These are phyloP conservation scores for Mortierella sp. DNA, from an alignment of 371 early-diverging fungal species.

Conservation along the genomic window DNA sequence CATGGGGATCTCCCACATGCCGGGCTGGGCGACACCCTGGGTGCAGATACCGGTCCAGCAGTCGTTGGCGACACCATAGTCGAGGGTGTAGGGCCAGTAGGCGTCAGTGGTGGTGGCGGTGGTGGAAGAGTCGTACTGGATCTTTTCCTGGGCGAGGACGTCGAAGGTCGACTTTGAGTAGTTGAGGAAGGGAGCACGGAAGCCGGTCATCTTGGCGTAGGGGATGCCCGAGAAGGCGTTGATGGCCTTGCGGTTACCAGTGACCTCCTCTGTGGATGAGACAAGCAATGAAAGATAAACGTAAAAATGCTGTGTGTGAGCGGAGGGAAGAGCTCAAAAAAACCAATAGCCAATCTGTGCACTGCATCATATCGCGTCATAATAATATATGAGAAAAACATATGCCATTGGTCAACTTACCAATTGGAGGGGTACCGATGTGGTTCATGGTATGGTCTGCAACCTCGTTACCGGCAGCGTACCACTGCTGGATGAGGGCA, in stretches of 20 bases:
- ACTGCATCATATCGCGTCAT: background rate
- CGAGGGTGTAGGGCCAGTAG: conserved; percentile 85
- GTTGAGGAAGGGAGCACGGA: conserved; percentile 82
- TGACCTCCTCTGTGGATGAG: conserved; percentile 64
- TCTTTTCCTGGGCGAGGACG: conserved; percentile 70
- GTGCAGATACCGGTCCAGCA: conserved; percentile 77
- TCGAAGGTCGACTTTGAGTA: conserved; percentile 71
- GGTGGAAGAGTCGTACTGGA: conserved; percentile 77
- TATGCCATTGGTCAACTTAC: conserved; percentile 19
- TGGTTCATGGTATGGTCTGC: conserved; percentile 80
- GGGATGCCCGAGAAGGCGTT: conserved; percentile 77
- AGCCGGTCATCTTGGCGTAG: conserved; percentile 74
- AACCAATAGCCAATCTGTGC: background rate
- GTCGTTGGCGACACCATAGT: conserved; percentile 79
- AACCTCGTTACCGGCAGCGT: conserved; percentile 80
- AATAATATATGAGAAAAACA: background rate
- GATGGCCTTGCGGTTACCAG: conserved; percentile 68
- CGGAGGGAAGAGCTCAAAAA: background rate
- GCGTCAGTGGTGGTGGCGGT: conserved; percentile 66
- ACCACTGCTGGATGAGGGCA: conserved; percentile 77
- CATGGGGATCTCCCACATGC: conserved; percentile 85
- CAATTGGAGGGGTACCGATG: conserved; percentile 60
- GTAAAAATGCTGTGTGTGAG: background rate
- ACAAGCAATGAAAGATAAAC: conserved; percentile 20
- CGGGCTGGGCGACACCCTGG: conserved; percentile 66